These are phyloP conservation scores for Pelargonium cotyledonis DNA, from an alignment of 441 rosid species.

Conservation along the genomic window DNA sequence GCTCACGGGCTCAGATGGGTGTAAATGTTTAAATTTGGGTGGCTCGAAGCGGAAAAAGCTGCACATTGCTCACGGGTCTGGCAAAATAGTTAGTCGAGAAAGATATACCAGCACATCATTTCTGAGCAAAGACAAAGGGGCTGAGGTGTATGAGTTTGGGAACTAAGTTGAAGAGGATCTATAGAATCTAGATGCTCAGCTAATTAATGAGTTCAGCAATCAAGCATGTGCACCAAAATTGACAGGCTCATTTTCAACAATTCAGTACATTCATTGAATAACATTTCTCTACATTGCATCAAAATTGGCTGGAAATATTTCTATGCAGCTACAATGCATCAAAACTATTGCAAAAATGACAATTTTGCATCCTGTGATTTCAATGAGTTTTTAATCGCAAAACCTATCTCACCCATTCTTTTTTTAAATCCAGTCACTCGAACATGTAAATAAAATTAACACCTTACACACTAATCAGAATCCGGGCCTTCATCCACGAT, in stretches of 20 bases:
- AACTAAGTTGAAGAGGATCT: background rate
- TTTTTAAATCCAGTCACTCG: background rate
- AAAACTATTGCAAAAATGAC: background rate
- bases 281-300: background rate
- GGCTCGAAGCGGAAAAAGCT: no score
- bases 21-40: no score
- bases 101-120: no score
- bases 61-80: no score
- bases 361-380: background rate
- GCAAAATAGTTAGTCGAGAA: no score
- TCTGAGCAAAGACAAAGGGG: no score
- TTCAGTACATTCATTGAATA: background rate
- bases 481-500: conserved; percentile 40
- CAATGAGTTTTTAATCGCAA: background rate
- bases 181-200: background rate
- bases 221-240: background rate
- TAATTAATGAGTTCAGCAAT: background rate
- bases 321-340: no score
- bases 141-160: no score
- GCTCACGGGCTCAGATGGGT: no score
- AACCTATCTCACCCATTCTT: background rate
- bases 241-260: background rate
- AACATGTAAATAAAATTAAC: background rate
- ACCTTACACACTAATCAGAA: conserved; percentile 26
- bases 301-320: background rate